These are phyloP conservation scores for Ensete glaucum DNA, from an alignment of 176 grass and related monocot species.

Conservation along the genomic window DNA sequence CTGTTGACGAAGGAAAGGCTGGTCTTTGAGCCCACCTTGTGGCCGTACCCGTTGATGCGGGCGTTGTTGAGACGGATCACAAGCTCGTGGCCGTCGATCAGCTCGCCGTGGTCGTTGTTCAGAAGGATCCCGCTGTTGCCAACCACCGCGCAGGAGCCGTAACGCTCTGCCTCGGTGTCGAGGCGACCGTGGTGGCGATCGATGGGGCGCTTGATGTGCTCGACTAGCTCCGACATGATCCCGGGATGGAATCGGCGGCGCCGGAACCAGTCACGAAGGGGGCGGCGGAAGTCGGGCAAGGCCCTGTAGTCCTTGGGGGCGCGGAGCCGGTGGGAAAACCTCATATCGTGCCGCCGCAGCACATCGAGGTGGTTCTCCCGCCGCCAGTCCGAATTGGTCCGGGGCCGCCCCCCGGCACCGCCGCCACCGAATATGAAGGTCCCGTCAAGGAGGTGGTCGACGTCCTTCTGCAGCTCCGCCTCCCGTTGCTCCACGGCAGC, in stretches of 20 bases:
- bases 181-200: not conserved
- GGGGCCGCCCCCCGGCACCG: not conserved
- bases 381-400: not conserved
- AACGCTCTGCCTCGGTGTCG: not conserved
- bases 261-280: constrained; percentile 10
- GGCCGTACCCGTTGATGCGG: not conserved
- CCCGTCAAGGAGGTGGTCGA: not conserved
- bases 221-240: constrained; percentile 8
- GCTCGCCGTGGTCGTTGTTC: constrained; percentile 7
- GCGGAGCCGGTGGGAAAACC: not conserved
- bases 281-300: constrained; percentile 1
- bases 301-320: not conserved
- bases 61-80: constrained; percentile 11
- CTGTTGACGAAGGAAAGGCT: constrained; percentile 12
- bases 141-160: constrained; percentile 5
- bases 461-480: not conserved
- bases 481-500: not conserved
- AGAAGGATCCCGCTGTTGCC: constrained; percentile 12
- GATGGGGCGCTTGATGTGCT: constrained; percentile 1
- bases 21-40: constrained; percentile 8
- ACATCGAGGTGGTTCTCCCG: constrained; percentile 3
- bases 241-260: not conserved
- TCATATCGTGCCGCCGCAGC: not conserved
- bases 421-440: not conserved
- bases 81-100: constrained; percentile 3